Percentiles rank a stretch among this genome's conserved stretches.
Evolutionary conservation across 2,329 filamentous ascomycete species (phyloP).

Genomic region (Mollisiaceae sp.): DNA sequence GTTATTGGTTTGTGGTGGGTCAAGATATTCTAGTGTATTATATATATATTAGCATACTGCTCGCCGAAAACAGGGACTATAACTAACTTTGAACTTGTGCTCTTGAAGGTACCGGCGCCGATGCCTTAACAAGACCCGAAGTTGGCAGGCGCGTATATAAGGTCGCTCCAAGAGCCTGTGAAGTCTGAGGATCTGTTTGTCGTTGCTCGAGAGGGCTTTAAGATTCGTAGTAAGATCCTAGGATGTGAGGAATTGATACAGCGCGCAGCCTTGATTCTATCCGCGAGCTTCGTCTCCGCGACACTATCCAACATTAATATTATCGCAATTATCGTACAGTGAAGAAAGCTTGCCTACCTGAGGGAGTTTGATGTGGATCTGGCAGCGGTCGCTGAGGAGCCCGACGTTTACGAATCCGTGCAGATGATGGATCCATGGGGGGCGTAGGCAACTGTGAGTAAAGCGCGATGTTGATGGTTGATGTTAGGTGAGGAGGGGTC

Average conservation of each 20-base stretch:
- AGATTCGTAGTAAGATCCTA: slow-evolving; percentile 27
- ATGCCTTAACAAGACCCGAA: slow-evolving; percentile 27
- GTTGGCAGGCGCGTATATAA: slow-evolving; percentile 28
- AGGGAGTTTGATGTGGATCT: slow-evolving; percentile 17
- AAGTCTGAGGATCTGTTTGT: slow-evolving; percentile 27
- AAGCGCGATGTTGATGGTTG: slow-evolving; percentile 22
- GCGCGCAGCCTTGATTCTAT: slow-evolving; percentile 27
- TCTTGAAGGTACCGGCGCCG: slow-evolving; percentile 25
- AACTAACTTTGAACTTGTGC: slow-evolving; percentile 30
- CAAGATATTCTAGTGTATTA: slow-evolving; percentile 28
- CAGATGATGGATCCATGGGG: slow-evolving; percentile 18
- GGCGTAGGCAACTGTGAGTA: slow-evolving; percentile 18
- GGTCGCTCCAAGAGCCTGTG: slow-evolving; percentile 24
- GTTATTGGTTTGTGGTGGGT: slow-evolving; percentile 25
- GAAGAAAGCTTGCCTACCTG: slow-evolving; percentile 16
- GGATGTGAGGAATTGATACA: slow-evolving; percentile 23
- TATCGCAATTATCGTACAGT: slow-evolving; percentile 12
- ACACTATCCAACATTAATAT: slow-evolving; percentile 15
- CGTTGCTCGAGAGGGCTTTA: no score
- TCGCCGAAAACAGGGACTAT: slow-evolving; percentile 25
- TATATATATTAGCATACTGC: slow-evolving; percentile 31
- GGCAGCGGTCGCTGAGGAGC: slow-evolving; percentile 16
- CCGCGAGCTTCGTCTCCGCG: slow-evolving; percentile 27
- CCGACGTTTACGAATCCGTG: slow-evolving; percentile 18
- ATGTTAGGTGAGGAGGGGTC: slow-evolving; percentile 14